These are phyloP conservation scores for Berberis vulgaris DNA, from an alignment of 164 flowering plant species.

Conservation along the genomic window DNA sequence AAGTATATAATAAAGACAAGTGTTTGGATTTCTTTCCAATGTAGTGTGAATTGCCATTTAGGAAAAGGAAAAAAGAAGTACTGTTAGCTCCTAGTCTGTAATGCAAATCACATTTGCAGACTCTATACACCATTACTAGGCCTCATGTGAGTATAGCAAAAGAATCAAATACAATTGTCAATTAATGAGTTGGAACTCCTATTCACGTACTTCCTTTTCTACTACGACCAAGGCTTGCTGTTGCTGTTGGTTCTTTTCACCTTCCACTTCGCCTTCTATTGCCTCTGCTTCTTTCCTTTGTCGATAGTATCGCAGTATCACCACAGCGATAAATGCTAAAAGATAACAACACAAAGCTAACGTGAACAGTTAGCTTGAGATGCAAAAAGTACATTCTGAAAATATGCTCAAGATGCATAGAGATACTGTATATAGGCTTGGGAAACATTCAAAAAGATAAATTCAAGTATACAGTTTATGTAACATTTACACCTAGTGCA, in stretches of 20 bases:
- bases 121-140: too few relatives aligned
- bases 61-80: too few relatives aligned
- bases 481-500: too few relatives aligned
- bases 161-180: too few relatives aligned
- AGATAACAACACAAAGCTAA: background rate
- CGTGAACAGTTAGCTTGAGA: background rate
- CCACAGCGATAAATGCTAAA: constrained; percentile 71
- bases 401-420: background rate
- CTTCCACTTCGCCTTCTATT: constrained; percentile 17
- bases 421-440: background rate
- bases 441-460: too few relatives aligned
- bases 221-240: constrained; percentile 35
- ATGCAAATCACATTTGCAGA: too few relatives aligned
- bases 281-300: constrained; percentile 24
- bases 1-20: too few relatives aligned
- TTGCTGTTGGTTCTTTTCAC: constrained; percentile 16
- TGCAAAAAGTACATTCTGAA: background rate
- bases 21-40: too few relatives aligned
- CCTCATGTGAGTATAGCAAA: too few relatives aligned
- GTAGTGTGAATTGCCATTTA: too few relatives aligned
- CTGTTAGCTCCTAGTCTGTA: too few relatives aligned
- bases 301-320: constrained; percentile 43
- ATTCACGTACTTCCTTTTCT: constrained; percentile 13
- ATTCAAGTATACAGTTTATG: too few relatives aligned
- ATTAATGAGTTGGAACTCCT: constrained; percentile 4